Evolutionary conservation across 345 rosid genomes (phyloP).

Genomic region (Odontarrhena argentea): DNA sequence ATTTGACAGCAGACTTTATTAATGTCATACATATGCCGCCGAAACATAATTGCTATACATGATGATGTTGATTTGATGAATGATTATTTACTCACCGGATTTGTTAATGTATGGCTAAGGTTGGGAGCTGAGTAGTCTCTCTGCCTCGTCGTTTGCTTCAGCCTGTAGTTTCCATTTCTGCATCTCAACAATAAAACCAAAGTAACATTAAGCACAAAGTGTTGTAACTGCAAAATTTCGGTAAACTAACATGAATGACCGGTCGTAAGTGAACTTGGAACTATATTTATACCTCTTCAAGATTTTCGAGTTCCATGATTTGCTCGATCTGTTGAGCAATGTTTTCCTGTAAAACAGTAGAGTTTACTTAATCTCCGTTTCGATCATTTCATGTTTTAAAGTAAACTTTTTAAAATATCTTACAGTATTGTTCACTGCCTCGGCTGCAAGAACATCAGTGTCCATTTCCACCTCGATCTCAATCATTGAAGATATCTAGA

Average conservation of each 20-base stretch:
- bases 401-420: conserved; percentile 34
- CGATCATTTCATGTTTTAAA: conserved; percentile 6
- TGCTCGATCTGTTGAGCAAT: conserved; percentile 82
- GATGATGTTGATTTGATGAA: conserved; percentile 3
- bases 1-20: conserved; percentile 22
- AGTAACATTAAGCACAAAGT: background rate
- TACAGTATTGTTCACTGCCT: conserved; percentile 76
- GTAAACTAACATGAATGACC: too few species aligned
- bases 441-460: conserved; percentile 93
- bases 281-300: conserved; percentile 69
- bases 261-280: background rate
- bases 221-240: background rate
- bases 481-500: conserved; percentile 95
- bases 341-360: conserved; percentile 57
- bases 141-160: conserved; percentile 95
- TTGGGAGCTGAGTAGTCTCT: conserved; percentile 80
- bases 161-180: conserved; percentile 93
- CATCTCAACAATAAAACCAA: conserved; percentile 18
- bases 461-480: conserved; percentile 97
- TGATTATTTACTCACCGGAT: conserved; percentile 24
- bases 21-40: conserved; percentile 37
- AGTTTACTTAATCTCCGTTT: background rate
- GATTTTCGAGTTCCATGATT: conserved; percentile 93
- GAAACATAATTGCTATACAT: conserved; percentile 30
- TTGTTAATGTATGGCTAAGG: conserved; percentile 27